These are phyloP conservation scores for Fraxinus dipetala DNA, from an alignment of 305 asterid species.

Conservation along the genomic window DNA sequence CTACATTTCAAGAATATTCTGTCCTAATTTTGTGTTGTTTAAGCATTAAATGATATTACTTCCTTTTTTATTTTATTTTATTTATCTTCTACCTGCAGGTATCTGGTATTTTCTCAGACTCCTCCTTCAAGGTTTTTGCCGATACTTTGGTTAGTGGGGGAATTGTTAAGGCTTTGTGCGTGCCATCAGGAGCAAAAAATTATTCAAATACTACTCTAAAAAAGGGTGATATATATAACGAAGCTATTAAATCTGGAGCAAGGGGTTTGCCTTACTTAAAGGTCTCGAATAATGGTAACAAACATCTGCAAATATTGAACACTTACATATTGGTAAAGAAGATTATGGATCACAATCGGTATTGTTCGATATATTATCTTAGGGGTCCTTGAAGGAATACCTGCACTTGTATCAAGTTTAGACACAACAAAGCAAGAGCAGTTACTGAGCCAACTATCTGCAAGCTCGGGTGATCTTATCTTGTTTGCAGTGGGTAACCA, in stretches of 20 bases:
- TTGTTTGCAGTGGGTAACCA: conserved; percentile 89
- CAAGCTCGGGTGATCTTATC: conserved; percentile 74
- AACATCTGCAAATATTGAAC: conserved; percentile 5
- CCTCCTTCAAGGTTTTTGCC: conserved; percentile 85
- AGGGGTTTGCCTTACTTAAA: conserved; percentile 91
- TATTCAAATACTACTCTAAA: conserved; percentile 87
- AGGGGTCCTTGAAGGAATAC: conserved; percentile 90
- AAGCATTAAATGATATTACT: not conserved
- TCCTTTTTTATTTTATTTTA: conserved; percentile 13
- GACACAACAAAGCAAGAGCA: conserved; percentile 42
- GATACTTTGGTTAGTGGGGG: conserved; percentile 68
- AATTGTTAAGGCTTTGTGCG: conserved; percentile 63
- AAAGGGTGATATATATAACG: conserved; percentile 81
- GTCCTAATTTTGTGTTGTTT: not conserved
- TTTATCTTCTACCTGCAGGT: conserved; percentile 49
- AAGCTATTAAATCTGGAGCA: conserved; percentile 89
- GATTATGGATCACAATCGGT: conserved; percentile 4
- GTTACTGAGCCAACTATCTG: conserved; percentile 57
- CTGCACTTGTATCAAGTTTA: conserved; percentile 71
- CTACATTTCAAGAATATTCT: not conserved
- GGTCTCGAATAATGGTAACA: conserved; percentile 70
- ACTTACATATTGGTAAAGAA: not conserved
- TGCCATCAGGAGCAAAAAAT: conserved; percentile 72
- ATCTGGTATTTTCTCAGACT: conserved; percentile 58
- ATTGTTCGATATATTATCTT: conserved; percentile 24